Percentiles rank a stretch among this genome's conserved stretches.
Conservation (phyloP, 805 yeast genomes). For the Helenozyma rhizophorensis region DNA sequence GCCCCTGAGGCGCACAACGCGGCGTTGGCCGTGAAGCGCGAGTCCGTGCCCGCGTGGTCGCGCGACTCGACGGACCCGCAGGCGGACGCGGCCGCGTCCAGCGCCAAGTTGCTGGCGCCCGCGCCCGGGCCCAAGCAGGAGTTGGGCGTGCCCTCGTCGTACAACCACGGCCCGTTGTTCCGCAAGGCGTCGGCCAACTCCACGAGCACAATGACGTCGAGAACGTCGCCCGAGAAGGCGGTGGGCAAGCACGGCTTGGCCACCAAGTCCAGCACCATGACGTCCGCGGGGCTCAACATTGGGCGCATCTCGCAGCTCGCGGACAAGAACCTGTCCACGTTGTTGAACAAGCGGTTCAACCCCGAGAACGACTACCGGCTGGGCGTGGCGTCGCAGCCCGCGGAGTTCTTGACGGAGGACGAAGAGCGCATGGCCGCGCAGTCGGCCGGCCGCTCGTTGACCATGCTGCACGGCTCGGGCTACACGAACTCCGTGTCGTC, state of each 20-base stretch:
- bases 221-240: constrained; percentile 40
- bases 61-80: constrained; percentile 41
- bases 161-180: constrained; percentile 27
- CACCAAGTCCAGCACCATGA: constrained; percentile 19
- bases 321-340: constrained; percentile 34
- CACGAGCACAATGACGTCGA: constrained; percentile 39
- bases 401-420: constrained; percentile 34
- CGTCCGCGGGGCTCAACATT: constrained; percentile 22
- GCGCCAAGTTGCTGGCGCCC: constrained; percentile 17
- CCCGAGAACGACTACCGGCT: constrained; percentile 39
- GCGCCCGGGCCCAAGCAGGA: constrained; percentile 17
- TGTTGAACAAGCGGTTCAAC: constrained; percentile 38
- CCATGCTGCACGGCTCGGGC: constrained; percentile 37
- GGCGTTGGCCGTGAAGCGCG: constrained; percentile 43
- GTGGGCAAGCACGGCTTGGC: constrained; percentile 32
- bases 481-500: constrained; percentile 21
- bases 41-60: constrained; percentile 46
- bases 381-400: constrained; percentile 25
- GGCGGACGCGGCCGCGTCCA: constrained; percentile 48
- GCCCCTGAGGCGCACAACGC: constrained; percentile 64
- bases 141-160: constrained; percentile 27
- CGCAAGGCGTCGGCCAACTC: constrained; percentile 37
- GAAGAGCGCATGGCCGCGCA: constrained; percentile 48
- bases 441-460: constrained; percentile 56
- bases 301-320: constrained; percentile 33